Conservation (phyloP, 2,329 filamentous ascomycete genomes). For the Davidsoniella eucalypti region DNA sequence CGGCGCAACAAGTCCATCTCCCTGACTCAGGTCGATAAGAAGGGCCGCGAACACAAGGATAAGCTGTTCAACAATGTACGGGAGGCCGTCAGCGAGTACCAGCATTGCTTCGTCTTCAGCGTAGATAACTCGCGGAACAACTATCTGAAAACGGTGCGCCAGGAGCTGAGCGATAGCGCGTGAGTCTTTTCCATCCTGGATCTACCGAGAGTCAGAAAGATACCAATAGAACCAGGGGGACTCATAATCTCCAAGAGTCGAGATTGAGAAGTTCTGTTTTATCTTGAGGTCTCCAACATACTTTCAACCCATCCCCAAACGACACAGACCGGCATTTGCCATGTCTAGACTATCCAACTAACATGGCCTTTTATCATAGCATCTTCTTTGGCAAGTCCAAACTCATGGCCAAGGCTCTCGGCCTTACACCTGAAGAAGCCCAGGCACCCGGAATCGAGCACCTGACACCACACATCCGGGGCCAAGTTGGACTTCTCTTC, state of each 20-base stretch:
- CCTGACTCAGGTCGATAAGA: constrained; percentile 83
- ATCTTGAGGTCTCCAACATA: too few relatives aligned
- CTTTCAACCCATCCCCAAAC: too few relatives aligned
- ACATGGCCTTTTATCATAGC: constrained; percentile 26
- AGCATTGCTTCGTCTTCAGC: constrained; percentile 82
- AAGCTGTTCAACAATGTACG: constrained; percentile 80
- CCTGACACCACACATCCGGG: constrained; percentile 53
- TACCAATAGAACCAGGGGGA: too few relatives aligned
- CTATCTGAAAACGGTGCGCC: constrained; percentile 79
- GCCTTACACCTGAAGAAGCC: constrained; percentile 59
- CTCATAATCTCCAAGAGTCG: too few relatives aligned
- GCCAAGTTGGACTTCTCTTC: constrained; percentile 80
- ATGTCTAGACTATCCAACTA: too few relatives aligned
- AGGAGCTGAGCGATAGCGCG: constrained; percentile 72
- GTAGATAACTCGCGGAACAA: constrained; percentile 98
- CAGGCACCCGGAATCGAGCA: constrained; percentile 60
- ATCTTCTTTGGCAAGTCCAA: constrained; percentile 99
- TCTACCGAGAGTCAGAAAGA: too few relatives aligned
- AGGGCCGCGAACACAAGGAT: constrained; percentile 80
- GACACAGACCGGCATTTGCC: too few relatives aligned
- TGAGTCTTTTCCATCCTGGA: constrained; percentile 24
- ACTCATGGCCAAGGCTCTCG: constrained; percentile 92
- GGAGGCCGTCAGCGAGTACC: constrained; percentile 67
- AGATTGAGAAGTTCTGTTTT: too few relatives aligned
- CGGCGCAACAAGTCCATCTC: constrained; percentile 82